Evolutionary conservation across 495 filamentous ascomycete species (phyloP).

Genomic region (Aspergillus conjunctus): DNA sequence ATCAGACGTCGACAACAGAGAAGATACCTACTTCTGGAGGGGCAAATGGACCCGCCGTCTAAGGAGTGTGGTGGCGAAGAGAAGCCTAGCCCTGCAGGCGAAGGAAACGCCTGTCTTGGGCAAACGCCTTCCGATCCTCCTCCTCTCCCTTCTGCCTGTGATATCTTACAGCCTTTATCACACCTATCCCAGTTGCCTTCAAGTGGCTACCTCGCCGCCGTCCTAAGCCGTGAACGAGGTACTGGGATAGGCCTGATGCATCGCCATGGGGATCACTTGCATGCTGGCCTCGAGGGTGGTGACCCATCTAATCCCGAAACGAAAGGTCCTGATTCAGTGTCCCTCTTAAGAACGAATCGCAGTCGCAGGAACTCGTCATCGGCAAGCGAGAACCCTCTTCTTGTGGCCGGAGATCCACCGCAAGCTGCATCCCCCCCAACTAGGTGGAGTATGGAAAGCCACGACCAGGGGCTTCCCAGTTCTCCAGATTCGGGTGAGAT

Average conservation of each 20-base stretch:
- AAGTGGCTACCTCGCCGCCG: conserved; percentile 29
- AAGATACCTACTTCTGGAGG: conserved; percentile 19
- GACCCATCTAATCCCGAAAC: conserved; percentile 3
- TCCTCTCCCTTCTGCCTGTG: conserved; percentile 34
- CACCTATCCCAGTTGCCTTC: conserved; percentile 34
- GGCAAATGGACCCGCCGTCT: conserved; percentile 29
- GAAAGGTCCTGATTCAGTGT: conserved; percentile 9
- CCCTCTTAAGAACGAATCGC: conserved; percentile 13
- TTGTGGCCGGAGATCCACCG: conserved; percentile 11
- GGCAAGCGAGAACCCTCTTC: conserved; percentile 13
- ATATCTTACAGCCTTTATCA: conserved; percentile 42
- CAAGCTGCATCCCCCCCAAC: conserved; percentile 17
- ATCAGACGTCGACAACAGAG: conserved; percentile 24
- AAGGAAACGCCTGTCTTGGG: conserved; percentile 9
- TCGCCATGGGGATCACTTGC: conserved; percentile 10
- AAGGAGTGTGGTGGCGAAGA: conserved; percentile 28
- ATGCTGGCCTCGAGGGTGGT: not conserved
- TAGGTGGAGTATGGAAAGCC: conserved; percentile 15
- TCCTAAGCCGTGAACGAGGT: conserved; percentile 22
- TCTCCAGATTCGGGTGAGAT: conserved; percentile 11
- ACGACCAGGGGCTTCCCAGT: conserved; percentile 18
- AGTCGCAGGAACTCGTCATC: conserved; percentile 6
- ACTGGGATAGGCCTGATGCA: conserved; percentile 13
- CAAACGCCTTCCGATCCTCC: conserved; percentile 14
- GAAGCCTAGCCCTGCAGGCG: conserved; percentile 19